Evolutionary conservation across 345 rosid genomes (phyloP), one percentile per base, ranked within the genome.

Genomic region (Euphorbia tirucalli): DNA sequence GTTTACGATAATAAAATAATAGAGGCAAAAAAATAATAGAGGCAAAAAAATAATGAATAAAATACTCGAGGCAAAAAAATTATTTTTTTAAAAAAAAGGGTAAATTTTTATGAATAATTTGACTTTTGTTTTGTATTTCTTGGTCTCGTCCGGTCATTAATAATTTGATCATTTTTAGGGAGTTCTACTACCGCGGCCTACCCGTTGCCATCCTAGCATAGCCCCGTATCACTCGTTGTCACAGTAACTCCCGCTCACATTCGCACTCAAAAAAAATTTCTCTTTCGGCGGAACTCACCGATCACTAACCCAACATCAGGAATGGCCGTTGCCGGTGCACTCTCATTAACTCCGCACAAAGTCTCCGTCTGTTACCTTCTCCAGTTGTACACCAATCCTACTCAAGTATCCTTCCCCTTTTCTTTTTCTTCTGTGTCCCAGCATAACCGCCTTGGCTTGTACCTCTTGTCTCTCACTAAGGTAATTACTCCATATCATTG

Each of bases 391-490:
- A 90, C 97, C 4, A 86, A 91, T 10, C 92, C 99, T 7, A 72
- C 89, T 31, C 90, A 88, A 74, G 68, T 84, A 65, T 72, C 84
- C 27, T 81, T 82, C 25, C 97, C 93, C 3, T 88, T 86, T 71
- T 86, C 92, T 76, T 92, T 92, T 85, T 81, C 90, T 57, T 84
- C 97, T 31, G 89, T 92, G 65, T 81, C 99, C 71, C 96, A 95
- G 73, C 98, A 92, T 85, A 95, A 92, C 62, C 96, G 90, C 66
- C 90, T 95, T 71, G 98, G 93, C 55, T 77, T 90, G 56, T 92
- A 80, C 83, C 73, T 92, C 66, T 69, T 95, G 57, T 87, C 96
- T 77, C 93, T 92, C 78, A 86, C 89, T 11, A 95, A 92, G 98
- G 99, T 70, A 50, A 16, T 56, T 19, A 8, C n/a, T 46, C 11